Percentiles rank a stretch among this genome's conserved stretches.
Evolutionary conservation across 306 rosid species (phyloP).

Genomic region (Rosa persica): DNA sequence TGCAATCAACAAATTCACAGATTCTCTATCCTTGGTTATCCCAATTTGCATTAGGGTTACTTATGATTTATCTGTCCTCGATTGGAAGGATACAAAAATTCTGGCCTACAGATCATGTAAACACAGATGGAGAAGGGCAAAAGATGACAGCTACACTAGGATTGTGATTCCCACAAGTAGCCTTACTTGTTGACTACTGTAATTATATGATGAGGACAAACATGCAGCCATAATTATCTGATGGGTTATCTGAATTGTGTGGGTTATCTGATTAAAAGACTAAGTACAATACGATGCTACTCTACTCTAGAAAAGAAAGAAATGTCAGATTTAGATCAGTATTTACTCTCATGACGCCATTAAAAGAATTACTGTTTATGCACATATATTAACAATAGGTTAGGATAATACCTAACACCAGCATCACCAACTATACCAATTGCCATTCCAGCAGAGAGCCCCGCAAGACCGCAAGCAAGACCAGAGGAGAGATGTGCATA

Average conservation of each 20-base stretch:
- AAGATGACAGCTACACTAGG: not conserved
- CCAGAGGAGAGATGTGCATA: not conserved
- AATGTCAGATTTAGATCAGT: not conserved
- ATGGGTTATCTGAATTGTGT: not conserved
- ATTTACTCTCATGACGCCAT: not conserved
- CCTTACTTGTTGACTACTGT: not conserved
- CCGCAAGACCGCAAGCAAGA: constrained; percentile 43
- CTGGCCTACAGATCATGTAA: not conserved
- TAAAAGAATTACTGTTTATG: not conserved
- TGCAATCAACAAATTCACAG: too few species aligned
- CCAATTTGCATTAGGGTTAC: too few species aligned
- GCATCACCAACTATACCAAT: constrained; percentile 72
- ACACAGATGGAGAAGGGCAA: too few species aligned
- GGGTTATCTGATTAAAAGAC: not conserved
- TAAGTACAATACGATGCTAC: not conserved
- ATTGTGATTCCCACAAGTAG: not conserved
- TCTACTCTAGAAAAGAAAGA: not conserved
- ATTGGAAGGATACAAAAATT: too few species aligned
- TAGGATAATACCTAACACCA: constrained; percentile 54
- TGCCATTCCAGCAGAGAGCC: constrained; percentile 75
- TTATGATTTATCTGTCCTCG: too few species aligned
- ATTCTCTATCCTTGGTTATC: too few species aligned
- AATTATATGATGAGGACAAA: too few species aligned
- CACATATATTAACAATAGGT: not conserved
- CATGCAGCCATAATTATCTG: not conserved